Base-by-base conservation (phyloP, 805 yeast species). In the Yamadazyma scolyti region DNA sequence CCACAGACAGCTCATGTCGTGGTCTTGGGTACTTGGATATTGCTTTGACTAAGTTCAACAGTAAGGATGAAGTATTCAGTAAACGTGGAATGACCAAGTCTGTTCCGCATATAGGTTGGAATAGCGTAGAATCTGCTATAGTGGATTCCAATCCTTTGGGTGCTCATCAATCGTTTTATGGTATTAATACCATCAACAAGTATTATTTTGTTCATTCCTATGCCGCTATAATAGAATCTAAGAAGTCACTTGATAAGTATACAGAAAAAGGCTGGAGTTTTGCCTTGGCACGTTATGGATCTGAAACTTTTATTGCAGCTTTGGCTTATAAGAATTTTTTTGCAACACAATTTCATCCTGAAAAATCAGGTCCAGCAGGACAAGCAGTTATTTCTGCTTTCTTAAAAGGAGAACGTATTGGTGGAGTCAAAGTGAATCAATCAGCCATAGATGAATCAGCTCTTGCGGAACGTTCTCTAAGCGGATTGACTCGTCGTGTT, bases 301-400 rank as follows among this genome's bases (percentile, higher is more conserved):
- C 76, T 16, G 89, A 93, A 58, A 68, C 60, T 30, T 93, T 89
- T 47, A 65, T 93, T 39, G 94, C 97, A 10, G 93, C 97, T 1
- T 55, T 89, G 22, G 28, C 79, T 18, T 81, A 72, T 48, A 86
- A 71, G 37, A 89, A 87, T 41, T 65, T 90, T 8, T 85, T 93
- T 59, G 96, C 97, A 25, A 93, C 97, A 1, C 99, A 93, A 57
- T 93, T 93, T 58, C 99, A 93, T 59, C 99, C 99, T n/a, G 99
- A 93, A 54, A 93, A 93, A 57, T 86, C 96, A 3, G 98, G 98
- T 9, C 52, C 66, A 14, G 95, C 96, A 4, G 99, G 99, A 28
- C 65, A 93, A 26, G 72, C 74, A 39, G 77, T 90, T 7, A 72
- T 93, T 36, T 71, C 72, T 36, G 74, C 84, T 16, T 93, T 93